These are phyloP conservation scores for Dothideomycetes sp. DNA, from an alignment of 2,329 filamentous ascomycete genomes.

Conservation along the genomic window DNA sequence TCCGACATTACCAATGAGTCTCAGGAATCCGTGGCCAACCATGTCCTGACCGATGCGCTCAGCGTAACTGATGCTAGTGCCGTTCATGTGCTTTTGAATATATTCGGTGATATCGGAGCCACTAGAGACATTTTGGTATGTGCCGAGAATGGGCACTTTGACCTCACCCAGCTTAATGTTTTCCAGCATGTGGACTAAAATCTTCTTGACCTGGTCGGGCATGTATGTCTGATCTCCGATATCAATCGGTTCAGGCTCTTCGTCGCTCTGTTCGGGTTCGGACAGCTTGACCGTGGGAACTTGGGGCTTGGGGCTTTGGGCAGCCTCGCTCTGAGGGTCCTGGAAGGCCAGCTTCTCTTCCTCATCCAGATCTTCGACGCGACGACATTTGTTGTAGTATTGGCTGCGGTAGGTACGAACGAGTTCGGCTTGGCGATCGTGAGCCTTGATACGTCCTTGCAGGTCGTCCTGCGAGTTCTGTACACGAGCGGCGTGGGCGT, in stretches of 20 bases:
- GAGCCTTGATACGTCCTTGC: constrained; percentile 79
- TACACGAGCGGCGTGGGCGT: constrained; percentile 82
- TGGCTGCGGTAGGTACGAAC: constrained; percentile 90
- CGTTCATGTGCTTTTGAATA: constrained; percentile 77
- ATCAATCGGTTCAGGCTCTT: constrained; percentile 78
- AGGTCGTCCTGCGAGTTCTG: constrained; percentile 93
- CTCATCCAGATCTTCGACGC: constrained; percentile 93
- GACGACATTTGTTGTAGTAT: constrained; percentile 97
- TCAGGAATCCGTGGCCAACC: constrained; percentile 73
- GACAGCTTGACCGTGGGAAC: constrained; percentile 80
- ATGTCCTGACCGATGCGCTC: constrained; percentile 94
- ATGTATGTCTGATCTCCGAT: constrained; percentile 83
- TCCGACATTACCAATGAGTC: constrained; percentile 87
- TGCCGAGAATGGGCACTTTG: constrained; percentile 91
- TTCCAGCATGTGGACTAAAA: constrained; percentile 75
- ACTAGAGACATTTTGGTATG: constrained; percentile 84
- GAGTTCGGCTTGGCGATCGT: constrained; percentile 81
- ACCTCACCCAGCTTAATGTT: constrained; percentile 80
- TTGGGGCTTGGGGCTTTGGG: constrained; percentile 39
- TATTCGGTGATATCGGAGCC: constrained; percentile 95
- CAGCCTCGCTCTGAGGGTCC: constrained; percentile 53
- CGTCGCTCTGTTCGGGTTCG: constrained; percentile 46
- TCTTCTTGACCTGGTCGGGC: constrained; percentile 82
- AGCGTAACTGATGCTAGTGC: constrained; percentile 77
- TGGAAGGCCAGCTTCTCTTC: constrained; percentile 98